A percentile compares a stretch with the other conserved stretches of the same genome.
phyloP scores from a whole-genome alignment of 2,329 filamentous ascomycete species.

The Penicillium palitans region DNA sequence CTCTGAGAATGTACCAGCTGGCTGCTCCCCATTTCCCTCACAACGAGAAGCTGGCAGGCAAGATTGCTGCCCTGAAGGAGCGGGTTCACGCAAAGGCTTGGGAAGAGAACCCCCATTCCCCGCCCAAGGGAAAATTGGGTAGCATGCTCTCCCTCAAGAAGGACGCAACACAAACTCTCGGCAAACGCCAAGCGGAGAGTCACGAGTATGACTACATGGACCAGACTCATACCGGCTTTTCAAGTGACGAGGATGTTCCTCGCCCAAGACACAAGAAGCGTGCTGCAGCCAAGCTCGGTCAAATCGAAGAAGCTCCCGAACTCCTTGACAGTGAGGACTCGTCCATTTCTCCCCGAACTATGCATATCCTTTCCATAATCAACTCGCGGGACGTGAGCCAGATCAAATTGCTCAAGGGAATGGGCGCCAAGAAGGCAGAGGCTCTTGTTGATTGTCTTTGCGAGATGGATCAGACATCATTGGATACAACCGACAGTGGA shows the following conservation, averaged over 20 bases:
- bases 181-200: slow-evolving; percentile 33
- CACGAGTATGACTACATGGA: slow-evolving; percentile 37
- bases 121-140: slow-evolving; percentile 28
- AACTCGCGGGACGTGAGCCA: slow-evolving; percentile 48
- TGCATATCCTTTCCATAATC: slow-evolving; percentile 47
- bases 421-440: slow-evolving; percentile 51
- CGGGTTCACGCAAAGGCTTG: slow-evolving; percentile 42
- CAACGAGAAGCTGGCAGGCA: slow-evolving; percentile 69
- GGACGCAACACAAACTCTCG: slow-evolving; percentile 25
- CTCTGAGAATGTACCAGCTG: slow-evolving; percentile 81
- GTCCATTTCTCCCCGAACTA: slow-evolving; percentile 43
- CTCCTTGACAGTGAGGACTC: slow-evolving; percentile 24
- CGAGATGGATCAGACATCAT: slow-evolving; percentile 40
- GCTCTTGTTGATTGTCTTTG: slow-evolving; percentile 50
- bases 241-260: slow-evolving; percentile 35
- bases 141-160: slow-evolving; percentile 39
- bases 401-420: slow-evolving; percentile 49
- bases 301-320: slow-evolving; percentile 19
- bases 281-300: slow-evolving; percentile 23
- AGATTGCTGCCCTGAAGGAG: slow-evolving; percentile 57
- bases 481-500: slow-evolving; percentile 15
- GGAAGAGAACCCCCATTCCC: slow-evolving; percentile 20
- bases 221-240: slow-evolving; percentile 23
- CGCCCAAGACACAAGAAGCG: slow-evolving; percentile 33
- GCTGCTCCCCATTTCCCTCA: slow-evolving; percentile 83